Evolutionary conservation across 139 green algal species (phyloP).

Genomic region (Volvox reticuliferus): DNA sequence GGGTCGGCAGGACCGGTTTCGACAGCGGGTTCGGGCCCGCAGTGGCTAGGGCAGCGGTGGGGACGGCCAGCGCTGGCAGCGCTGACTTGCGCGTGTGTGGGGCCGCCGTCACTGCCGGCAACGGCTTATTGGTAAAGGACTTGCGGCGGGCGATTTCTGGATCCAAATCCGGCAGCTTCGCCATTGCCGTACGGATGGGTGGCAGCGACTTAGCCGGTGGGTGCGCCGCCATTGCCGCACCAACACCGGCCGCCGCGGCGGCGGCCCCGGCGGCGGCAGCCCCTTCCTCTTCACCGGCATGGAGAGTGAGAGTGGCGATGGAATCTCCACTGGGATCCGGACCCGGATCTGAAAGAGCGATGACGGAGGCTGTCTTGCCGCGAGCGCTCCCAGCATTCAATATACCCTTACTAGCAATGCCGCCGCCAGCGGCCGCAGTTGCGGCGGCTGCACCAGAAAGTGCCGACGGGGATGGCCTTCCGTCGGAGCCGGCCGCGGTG

Average conservation of each 20-base stretch:
- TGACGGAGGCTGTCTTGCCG: slow-evolving; percentile 12
- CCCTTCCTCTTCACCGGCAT: neutral
- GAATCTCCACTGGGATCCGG: neutral
- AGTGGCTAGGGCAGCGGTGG: neutral
- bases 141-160: neutral
- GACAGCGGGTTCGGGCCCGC: neutral
- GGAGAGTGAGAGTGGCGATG: neutral
- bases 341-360: neutral
- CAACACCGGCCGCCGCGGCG: neutral
- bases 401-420: neutral
- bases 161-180: slow-evolving; percentile 7
- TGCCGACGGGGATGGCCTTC: neutral
- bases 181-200: neutral
- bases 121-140: neutral
- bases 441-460: neutral
- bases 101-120: neutral
- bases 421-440: neutral
- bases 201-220: neutral
- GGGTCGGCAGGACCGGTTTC: neutral
- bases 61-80: neutral
- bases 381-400: neutral
- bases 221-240: neutral
- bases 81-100: neutral
- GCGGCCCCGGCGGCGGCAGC: neutral
- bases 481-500: neutral